phyloP scores from a whole-genome alignment of 495 filamentous ascomycete species.

The Penicillium salamii region DNA sequence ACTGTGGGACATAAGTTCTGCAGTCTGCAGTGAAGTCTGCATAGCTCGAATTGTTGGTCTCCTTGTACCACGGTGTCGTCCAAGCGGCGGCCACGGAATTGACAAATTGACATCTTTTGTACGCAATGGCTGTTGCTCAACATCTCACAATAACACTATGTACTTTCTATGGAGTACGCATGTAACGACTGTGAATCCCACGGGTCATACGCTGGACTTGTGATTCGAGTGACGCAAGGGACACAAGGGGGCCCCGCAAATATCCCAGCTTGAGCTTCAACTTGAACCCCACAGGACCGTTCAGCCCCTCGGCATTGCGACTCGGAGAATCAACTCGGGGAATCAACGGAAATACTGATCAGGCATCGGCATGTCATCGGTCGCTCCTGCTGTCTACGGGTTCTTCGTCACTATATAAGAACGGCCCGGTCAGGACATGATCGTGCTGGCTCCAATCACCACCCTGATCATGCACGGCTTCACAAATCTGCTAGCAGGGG shows the following conservation, averaged over 20 bases:
- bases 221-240: not conserved
- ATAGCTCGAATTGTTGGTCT: not conserved
- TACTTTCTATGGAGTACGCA: not conserved
- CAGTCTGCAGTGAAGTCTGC: too few species aligned
- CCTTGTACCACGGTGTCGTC: not conserved
- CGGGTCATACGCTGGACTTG: too few species aligned
- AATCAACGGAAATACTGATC: conserved; percentile 19
- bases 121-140: not conserved
- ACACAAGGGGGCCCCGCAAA: conserved; percentile 3
- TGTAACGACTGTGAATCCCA: not conserved
- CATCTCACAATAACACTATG: not conserved
- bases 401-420: conserved; percentile 14
- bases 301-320: conserved; percentile 4
- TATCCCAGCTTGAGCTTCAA: not conserved
- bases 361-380: conserved; percentile 12
- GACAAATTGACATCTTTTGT: not conserved
- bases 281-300: conserved; percentile 20
- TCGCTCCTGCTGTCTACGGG: not conserved
- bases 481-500: conserved; percentile 20
- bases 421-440: not conserved
- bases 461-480: conserved; percentile 28
- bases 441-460: not conserved
- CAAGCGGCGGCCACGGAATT: not conserved
- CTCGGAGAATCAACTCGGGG: conserved; percentile 11
- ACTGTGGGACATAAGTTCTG: not conserved